A percentile compares a stretch with the other conserved stretches of the same genome.
These are phyloP conservation scores for Exophiala xenobiotica DNA, from an alignment of 2,329 filamentous ascomycete genomes.

Conservation along the genomic window DNA sequence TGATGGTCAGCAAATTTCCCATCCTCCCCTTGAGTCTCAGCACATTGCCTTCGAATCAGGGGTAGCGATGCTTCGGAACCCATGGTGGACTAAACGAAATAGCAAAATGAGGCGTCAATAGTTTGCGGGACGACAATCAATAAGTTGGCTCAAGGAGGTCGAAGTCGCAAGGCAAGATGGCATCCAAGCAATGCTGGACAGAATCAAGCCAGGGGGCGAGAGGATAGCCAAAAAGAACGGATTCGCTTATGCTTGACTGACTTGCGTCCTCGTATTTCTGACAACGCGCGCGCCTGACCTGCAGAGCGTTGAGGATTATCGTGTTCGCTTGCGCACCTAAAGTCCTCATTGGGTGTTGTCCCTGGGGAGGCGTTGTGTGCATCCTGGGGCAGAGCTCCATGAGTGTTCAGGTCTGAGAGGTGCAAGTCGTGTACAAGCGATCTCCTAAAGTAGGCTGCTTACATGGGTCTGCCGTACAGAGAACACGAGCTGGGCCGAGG, in stretches of 20 bases:
- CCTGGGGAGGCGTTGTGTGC: neutral
- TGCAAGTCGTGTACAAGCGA: neutral
- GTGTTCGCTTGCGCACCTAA: neutral
- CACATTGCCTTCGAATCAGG: neutral
- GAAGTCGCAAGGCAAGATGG: neutral
- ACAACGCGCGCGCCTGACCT: neutral
- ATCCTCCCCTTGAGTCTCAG: neutral
- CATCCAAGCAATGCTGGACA: neutral
- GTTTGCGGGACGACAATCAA: neutral
- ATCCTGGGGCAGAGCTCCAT: neutral
- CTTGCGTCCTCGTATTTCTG: neutral
- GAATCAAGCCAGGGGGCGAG: neutral
- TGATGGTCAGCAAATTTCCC: neutral
- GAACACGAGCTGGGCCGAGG: neutral
- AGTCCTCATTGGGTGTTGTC: neutral
- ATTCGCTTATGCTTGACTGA: neutral
- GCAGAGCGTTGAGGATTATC: neutral
- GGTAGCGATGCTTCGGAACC: neutral
- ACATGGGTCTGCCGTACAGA: neutral
- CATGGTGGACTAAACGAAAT: neutral
- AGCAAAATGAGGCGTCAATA: neutral
- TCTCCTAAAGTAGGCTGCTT: neutral
- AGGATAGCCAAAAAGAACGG: neutral
- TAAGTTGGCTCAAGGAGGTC: neutral
- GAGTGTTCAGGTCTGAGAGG: neutral